Conservation (phyloP, 2,329 filamentous ascomycete species). For the Helotiales sp. region DNA sequence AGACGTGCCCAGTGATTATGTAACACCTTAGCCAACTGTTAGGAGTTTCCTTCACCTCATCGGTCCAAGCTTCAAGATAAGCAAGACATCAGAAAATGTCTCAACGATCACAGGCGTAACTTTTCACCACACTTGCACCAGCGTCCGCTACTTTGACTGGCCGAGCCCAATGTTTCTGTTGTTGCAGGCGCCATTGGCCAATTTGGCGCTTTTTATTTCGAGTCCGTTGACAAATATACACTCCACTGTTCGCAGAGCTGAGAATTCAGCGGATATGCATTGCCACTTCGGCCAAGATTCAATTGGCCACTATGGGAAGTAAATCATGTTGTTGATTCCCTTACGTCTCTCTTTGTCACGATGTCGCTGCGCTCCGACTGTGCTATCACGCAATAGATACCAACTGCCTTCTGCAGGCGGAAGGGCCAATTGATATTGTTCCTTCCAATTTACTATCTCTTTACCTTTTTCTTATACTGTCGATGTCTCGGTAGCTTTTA, state of each 20-base stretch:
- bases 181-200: background rate
- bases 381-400: slow-evolving; percentile 9
- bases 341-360: slow-evolving; percentile 13
- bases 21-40: background rate
- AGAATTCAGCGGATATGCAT: background rate
- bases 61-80: background rate
- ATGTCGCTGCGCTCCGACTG: background rate
- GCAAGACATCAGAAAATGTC: background rate
- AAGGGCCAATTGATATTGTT: background rate
- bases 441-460: background rate
- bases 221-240: slow-evolving; percentile 7
- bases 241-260: slow-evolving; percentile 2
- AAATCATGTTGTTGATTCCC: slow-evolving; percentile 8
- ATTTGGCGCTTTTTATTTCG: background rate
- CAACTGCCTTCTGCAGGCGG: slow-evolving; percentile 6
- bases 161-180: background rate
- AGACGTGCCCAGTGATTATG: too few species aligned
- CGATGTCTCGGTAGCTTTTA: slow-evolving; percentile 4
- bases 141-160: background rate
- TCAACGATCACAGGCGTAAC: too few species aligned
- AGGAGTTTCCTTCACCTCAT: background rate
- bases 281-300: background rate
- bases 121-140: background rate
- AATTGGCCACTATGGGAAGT: slow-evolving; percentile 8
- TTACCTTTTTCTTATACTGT: slow-evolving; percentile 3